Conservation (phyloP, 192 early-diverging fungal genomes). For the Mortierella hygrophila region DNA sequence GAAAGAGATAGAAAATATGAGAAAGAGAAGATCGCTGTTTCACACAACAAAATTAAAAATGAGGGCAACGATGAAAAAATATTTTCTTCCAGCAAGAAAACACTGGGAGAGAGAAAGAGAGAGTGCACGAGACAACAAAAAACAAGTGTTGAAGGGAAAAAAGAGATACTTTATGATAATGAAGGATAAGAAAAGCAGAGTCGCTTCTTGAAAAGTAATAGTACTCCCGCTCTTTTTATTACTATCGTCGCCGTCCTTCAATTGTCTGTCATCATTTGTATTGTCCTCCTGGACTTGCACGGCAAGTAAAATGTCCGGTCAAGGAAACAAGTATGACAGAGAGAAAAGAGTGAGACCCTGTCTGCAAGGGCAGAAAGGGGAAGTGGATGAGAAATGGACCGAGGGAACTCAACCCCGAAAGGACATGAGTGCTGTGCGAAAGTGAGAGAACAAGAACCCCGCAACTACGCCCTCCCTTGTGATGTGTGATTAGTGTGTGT, state of each 20-base stretch:
- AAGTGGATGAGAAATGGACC: conserved; percentile 1
- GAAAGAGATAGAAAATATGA: background rate
- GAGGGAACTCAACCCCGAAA: background rate
- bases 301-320: background rate
- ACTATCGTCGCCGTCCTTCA: background rate
- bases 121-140: background rate
- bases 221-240: too few relatives aligned
- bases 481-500: too few relatives aligned
- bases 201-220: background rate
- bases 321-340: background rate
- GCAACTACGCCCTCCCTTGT: too few relatives aligned
- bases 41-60: background rate
- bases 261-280: background rate
- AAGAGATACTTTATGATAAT: background rate
- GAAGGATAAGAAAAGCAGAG: background rate
- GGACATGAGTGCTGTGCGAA: background rate
- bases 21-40: background rate
- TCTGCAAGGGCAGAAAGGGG: too few relatives aligned
- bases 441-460: too few relatives aligned
- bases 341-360: background rate
- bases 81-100: background rate
- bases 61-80: background rate
- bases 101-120: background rate
- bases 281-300: background rate
- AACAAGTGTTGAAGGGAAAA: background rate